Base-by-base conservation (phyloP, 257 asterid genomes). In the Jasminum sambac region DNA sequence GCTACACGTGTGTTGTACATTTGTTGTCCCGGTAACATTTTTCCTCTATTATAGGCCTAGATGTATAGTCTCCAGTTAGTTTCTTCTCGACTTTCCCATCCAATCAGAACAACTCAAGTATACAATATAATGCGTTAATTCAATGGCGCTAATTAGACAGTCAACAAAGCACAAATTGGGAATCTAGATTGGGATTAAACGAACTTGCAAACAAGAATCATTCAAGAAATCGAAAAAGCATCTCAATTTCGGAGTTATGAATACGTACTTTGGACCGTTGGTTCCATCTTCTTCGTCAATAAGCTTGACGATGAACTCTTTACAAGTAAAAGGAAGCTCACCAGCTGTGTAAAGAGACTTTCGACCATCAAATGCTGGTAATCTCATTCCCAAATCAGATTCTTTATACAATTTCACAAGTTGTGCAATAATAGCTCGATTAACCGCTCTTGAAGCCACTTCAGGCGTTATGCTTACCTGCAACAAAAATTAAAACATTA, bases 291-390 rank as follows among this genome's bases (percentile, higher is more conserved):
- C 97, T 52, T 91, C 94, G 78, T 92, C 97, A 8, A 92, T 55
- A 61, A 92, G 90, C 83, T 86, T 90, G 77, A 95, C 66, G 1
- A 78, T 79, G 81, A 95, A 92, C 81, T 91, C 98, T 85, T 90
- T 92, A 94, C 92, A 81, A 59, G 86, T 72, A 84, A 92, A 95
- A 63, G 99, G 99, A 77, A 91, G 97, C 78, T 92, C 95, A 11
- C 99, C 99, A 72, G 99, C 98, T 17, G 98, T 92, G 84, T 95
- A 95, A 25, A 95, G 82, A 80, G 92, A 84, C 82, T 86, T 95
- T 64, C 97, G 79, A 50, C 99, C 99, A 83, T 95, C 99, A 82
- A 90, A 95, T 52, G 97, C 98, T 6, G 99, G 99, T 57, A 95
- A 72, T 83, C 89, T 88, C 95, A 69, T 89, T 74, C 99, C 98